These are phyloP conservation scores for Globisporangium okanoganense DNA, from an alignment of 352 stramenopile genomes.

Conservation along the genomic window DNA sequence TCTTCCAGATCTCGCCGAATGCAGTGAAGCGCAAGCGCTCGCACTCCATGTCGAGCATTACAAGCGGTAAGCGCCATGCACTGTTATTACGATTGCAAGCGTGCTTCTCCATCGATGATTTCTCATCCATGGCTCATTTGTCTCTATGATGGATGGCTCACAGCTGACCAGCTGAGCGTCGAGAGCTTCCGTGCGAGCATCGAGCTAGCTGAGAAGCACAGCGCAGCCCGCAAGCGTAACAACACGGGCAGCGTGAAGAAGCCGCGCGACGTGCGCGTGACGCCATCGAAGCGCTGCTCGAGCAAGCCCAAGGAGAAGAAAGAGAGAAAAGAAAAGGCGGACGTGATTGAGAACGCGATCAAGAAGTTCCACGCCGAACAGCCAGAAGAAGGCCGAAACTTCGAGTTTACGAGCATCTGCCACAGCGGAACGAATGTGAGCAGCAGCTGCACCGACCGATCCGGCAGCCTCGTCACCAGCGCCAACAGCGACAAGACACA, in stretches of 20 bases:
- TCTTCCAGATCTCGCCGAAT: slow-evolving; percentile 40
- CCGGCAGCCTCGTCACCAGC: slow-evolving; percentile 8
- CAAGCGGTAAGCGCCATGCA: slow-evolving; percentile 24
- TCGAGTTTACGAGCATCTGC: slow-evolving; percentile 50
- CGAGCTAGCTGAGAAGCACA: slow-evolving; percentile 16
- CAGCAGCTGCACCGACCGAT: slow-evolving; percentile 6
- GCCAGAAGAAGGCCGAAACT: slow-evolving; percentile 23
- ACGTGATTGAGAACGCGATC: slow-evolving; percentile 59
- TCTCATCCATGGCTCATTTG: neutral
- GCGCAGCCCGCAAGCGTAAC: slow-evolving; percentile 14
- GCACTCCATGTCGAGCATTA: slow-evolving; percentile 32
- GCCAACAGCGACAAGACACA: slow-evolving; percentile 12
- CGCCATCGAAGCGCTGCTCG: slow-evolving; percentile 42
- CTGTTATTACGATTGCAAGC: neutral
- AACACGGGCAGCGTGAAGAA: slow-evolving; percentile 21
- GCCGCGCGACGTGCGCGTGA: slow-evolving; percentile 25
- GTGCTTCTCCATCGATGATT: neutral
- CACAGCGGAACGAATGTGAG: slow-evolving; percentile 11
- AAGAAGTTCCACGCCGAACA: slow-evolving; percentile 40
- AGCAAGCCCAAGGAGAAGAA: slow-evolving; percentile 49
- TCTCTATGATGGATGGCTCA: neutral
- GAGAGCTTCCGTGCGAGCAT: slow-evolving; percentile 19
- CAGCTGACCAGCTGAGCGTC: slow-evolving; percentile 16
- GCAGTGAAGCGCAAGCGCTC: slow-evolving; percentile 60
- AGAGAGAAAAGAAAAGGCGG: slow-evolving; percentile 50